Evolutionary conservation across 2,329 filamentous ascomycete species (phyloP).

Genomic region (Pseudocercospora vitis): DNA sequence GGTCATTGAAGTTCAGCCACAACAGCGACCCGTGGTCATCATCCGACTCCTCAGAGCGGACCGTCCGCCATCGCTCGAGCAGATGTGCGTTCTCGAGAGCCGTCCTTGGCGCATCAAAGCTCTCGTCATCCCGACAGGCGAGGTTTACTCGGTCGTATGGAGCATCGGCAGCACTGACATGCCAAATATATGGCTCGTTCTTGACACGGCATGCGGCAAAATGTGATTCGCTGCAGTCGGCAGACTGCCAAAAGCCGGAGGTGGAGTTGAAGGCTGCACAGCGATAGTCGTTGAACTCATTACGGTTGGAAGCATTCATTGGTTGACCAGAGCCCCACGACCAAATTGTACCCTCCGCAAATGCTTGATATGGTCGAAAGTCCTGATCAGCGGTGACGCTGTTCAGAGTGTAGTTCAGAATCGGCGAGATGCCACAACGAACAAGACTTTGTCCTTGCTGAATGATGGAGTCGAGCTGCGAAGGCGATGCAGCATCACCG

Average conservation of each 20-base stretch:
- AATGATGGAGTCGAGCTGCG: conserved; percentile 27
- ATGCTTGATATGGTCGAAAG: conserved; percentile 51
- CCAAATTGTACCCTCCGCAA: conserved; percentile 57
- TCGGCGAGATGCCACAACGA: conserved; percentile 60
- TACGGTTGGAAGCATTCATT: conserved; percentile 43
- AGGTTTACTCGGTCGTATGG: conserved; percentile 43
- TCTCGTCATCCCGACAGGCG: conserved; percentile 51
- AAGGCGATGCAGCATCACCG: conserved; percentile 13
- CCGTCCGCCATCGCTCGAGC: conserved; percentile 36
- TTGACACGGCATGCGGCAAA: conserved; percentile 58
- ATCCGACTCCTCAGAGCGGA: conserved; percentile 9
- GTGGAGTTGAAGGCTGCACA: conserved; percentile 57
- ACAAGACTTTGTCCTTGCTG: conserved; percentile 45
- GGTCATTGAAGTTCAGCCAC: conserved; percentile 63
- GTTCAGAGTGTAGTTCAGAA: conserved; percentile 58
- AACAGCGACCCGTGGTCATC: conserved; percentile 40
- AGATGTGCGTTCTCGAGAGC: conserved; percentile 64
- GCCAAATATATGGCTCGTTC: conserved; percentile 59
- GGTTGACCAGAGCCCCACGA: conserved; percentile 61
- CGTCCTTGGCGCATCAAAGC: conserved; percentile 60
- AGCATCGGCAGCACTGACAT: conserved; percentile 46
- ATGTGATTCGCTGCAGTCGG: conserved; percentile 54
- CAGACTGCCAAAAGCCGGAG: conserved; percentile 59
- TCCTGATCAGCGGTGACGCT: conserved; percentile 52
- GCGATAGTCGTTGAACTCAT: conserved; percentile 39